phyloP scores from a whole-genome alignment of 2,329 filamentous ascomycete genomes.

The Hysterium pulicare region DNA sequence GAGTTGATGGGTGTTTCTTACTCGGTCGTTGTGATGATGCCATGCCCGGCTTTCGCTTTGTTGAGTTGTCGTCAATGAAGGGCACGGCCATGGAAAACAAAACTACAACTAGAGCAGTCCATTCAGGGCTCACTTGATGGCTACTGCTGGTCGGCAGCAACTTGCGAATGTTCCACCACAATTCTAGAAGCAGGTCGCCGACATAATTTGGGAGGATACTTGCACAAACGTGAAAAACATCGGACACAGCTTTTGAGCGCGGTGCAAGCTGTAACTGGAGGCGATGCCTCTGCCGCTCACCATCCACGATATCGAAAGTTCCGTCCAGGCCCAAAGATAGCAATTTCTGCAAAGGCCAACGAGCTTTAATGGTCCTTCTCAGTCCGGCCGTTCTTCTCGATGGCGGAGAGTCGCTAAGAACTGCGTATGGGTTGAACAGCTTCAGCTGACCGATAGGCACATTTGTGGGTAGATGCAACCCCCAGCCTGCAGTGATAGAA shows the following conservation, averaged over 20 bases:
- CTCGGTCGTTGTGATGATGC: slow-evolving; percentile 21
- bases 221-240: slow-evolving; percentile 30
- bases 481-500: slow-evolving; percentile 36
- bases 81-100: slow-evolving; percentile 38
- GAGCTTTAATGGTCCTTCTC: slow-evolving; percentile 27
- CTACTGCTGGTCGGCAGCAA: slow-evolving; percentile 12
- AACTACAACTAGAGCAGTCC: slow-evolving; percentile 40
- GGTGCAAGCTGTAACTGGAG: slow-evolving; percentile 30
- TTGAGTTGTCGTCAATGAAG: slow-evolving; percentile 29
- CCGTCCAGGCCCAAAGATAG: slow-evolving; percentile 22
- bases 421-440: slow-evolving; percentile 32
- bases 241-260: slow-evolving; percentile 21
- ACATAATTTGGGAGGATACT: slow-evolving; percentile 33
- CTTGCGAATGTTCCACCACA: slow-evolving; percentile 38
- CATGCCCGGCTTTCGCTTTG: slow-evolving; percentile 16
- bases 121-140: slow-evolving; percentile 23
- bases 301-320: slow-evolving; percentile 30
- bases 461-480: slow-evolving; percentile 29
- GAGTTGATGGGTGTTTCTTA: slow-evolving; percentile 18
- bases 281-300: slow-evolving; percentile 29
- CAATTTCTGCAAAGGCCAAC: slow-evolving; percentile 20
- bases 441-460: slow-evolving; percentile 24
- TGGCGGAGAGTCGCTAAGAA: slow-evolving; percentile 22
- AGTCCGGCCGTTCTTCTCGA: slow-evolving; percentile 29
- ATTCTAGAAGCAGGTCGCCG: slow-evolving; percentile 35